phyloP scores from a whole-genome alignment of 345 rosid species.

The Rhizophora apiculata region DNA sequence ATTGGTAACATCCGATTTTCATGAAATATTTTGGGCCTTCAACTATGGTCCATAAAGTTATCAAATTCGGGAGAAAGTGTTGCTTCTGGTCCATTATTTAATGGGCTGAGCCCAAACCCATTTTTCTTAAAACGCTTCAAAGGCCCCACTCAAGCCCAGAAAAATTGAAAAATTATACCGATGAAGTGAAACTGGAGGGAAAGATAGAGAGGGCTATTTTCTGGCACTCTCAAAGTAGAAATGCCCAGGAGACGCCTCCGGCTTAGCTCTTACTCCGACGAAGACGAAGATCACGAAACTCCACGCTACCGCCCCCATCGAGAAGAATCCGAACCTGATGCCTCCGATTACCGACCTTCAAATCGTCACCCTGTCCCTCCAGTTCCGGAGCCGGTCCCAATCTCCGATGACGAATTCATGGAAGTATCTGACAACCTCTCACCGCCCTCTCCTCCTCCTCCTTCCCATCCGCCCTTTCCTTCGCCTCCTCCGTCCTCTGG shows the following conservation, averaged over 20 bases:
- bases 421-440: constrained; percentile 49
- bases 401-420: constrained; percentile 56
- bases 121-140: too few relatives aligned
- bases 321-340: not conserved
- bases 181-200: constrained; percentile 25
- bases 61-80: too few relatives aligned
- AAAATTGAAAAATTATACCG: too few relatives aligned
- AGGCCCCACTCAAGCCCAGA: too few relatives aligned
- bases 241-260: constrained; percentile 63
- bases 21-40: too few relatives aligned
- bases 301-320: constrained; percentile 11
- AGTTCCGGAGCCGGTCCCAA: constrained; percentile 24
- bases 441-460: constrained; percentile 34
- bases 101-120: too few relatives aligned
- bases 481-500: not conserved
- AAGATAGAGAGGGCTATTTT: not conserved
- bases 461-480: not conserved
- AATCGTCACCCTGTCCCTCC: constrained; percentile 25
- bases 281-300: constrained; percentile 42
- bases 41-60: too few relatives aligned
- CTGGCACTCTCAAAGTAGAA: not conserved
- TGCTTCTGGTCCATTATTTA: too few relatives aligned
- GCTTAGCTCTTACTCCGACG: constrained; percentile 44
- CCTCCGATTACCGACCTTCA: constrained; percentile 18
- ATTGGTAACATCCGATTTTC: too few relatives aligned